Evolutionary conservation across 148 eudicot genomes (phyloP), one percentile per base, ranked within the genome.

Genomic region (Chenopodium suecicum): DNA sequence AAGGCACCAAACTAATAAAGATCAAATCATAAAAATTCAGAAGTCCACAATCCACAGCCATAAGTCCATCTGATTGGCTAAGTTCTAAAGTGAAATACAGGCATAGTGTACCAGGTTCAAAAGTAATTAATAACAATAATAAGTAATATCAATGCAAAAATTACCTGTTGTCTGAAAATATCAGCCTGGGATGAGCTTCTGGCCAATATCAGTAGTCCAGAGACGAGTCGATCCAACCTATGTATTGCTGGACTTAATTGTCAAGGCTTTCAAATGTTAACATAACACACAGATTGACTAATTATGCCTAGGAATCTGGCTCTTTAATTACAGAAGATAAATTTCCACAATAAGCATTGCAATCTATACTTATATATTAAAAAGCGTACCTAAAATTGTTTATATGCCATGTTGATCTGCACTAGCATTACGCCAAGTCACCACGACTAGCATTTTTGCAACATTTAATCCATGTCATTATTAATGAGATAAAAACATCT

Each of bases 201-300:
- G 54, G 99, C 99, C 80, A 96, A 79, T 82, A 96, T 94, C 83
- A 96, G 91, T 73, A 96, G 92, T 82, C 99, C 99, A 14, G 99
- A 96, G 75, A 96, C 99, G 75, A 96, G 89, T 74, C 99, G 99
- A 86, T 96, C 99, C 85, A 96, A 81, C 72, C 99, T 86, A 89
- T 96, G 99, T 85, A 96, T 83, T 29, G 99, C 99, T 96, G 85
- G 78, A 31, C 82, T 74, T 46, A n/a, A 44, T 63, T 29, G 93
- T 94, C 83, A 94, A 89, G 90, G 80, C 52, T 58, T 29, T 7
- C 79, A 81, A 76, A 67, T 20, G 65, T 14, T 78, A 19, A 73
- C 46, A 50, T 19, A 17, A 16, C 20, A 78, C 37, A 20, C 31
- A 64, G 25, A 52, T 29, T 71, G 52, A 37, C 13, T 4, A 74